Evolutionary conservation across 441 rosid species (phyloP), one percentile per base, ranked within the genome.

Genomic region (Corymbia calophylla): DNA sequence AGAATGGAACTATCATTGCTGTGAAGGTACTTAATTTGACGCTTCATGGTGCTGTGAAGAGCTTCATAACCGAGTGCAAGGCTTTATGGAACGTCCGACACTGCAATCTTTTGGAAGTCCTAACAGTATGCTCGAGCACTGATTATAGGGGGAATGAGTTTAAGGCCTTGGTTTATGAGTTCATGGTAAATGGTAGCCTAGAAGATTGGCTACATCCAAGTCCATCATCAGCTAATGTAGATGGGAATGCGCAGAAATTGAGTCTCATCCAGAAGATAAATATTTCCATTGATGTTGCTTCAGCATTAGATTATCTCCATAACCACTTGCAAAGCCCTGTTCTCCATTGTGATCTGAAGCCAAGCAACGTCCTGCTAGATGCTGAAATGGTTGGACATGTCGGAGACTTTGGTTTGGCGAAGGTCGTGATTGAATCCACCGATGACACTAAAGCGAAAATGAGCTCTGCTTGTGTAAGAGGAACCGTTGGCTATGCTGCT

Each of bases 1-100:
- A 62, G 9, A 14, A 62, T 62, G 70, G 70, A 29, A 29, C 5
- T 0, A 0, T 7, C 35, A 62, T 62, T 0, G 70, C 9, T 62
- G 32, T 14, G 18, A 62, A 29, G 70, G 9, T 62, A 14, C 70
- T 29, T 62, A 6, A 29, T n/a, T 62, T 62, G 70, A 62, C 16
- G 9, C 70, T 6, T 29, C 70, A 62, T 62, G 70, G 18, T 29
- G 35, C 18, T 7, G 9, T 1, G 9, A 62, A 7, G 9, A 0
- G 35, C 70, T 62, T 62, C 32, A 29, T 14, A 62, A 0, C 19
- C 0, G 14, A 68, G 25, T 68, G 80, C 1, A 3, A 68, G 47
- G 47, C 47, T 68, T 32, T 32, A 68, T 17, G 44, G 47, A 68
- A 17, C 2, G 0, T 68, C 2, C 25, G 14, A 68, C 47, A 68